A percentile compares a stretch with the other conserved stretches of the same genome.
These are phyloP conservation scores for Chlorencoelia australis DNA, from an alignment of 2,329 filamentous ascomycete genomes.

Conservation along the genomic window DNA sequence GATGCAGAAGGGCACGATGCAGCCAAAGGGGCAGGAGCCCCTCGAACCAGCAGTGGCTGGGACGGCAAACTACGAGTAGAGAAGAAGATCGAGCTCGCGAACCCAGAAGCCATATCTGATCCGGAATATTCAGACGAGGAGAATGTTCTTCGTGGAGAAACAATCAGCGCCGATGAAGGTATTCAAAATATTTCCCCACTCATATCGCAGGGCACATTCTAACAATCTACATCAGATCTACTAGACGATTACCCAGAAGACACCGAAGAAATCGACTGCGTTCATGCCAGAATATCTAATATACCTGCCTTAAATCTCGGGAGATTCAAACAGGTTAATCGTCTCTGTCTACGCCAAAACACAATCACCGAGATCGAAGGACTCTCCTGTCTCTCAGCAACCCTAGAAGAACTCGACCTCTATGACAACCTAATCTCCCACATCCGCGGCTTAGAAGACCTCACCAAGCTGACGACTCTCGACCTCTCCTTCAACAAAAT, in stretches of 20 bases:
- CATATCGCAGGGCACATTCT: conserved; percentile 6
- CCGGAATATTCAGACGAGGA: conserved; percentile 74
- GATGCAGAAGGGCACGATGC: conserved; percentile 20
- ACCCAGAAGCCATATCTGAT: conserved; percentile 75
- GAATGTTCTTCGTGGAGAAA: conserved; percentile 58
- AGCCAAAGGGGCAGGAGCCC: conserved; percentile 15
- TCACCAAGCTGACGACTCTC: conserved; percentile 65
- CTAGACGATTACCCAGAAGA: conserved; percentile 50
- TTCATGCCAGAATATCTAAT: conserved; percentile 76
- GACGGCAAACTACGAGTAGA: conserved; percentile 74
- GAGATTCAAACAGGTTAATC: conserved; percentile 65
- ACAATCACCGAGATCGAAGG: conserved; percentile 72
- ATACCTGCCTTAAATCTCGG: conserved; percentile 72
- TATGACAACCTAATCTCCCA: conserved; percentile 94
- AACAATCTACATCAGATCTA: conserved; percentile 36
- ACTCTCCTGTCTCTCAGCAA: conserved; percentile 52
- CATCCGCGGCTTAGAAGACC: conserved; percentile 70
- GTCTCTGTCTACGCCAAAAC: conserved; percentile 89
- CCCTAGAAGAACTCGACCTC: conserved; percentile 76
- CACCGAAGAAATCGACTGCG: conserved; percentile 72
- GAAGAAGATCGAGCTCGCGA: conserved; percentile 56
- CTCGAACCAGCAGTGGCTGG: conserved; percentile 60
- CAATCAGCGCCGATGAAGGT: conserved; percentile 78
- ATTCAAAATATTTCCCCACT: conserved; percentile 5
- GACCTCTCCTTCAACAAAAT: conserved; percentile 99